Conservation (phyloP, 768 basidiomycete genomes). For the Coprinopsis sp. region DNA sequence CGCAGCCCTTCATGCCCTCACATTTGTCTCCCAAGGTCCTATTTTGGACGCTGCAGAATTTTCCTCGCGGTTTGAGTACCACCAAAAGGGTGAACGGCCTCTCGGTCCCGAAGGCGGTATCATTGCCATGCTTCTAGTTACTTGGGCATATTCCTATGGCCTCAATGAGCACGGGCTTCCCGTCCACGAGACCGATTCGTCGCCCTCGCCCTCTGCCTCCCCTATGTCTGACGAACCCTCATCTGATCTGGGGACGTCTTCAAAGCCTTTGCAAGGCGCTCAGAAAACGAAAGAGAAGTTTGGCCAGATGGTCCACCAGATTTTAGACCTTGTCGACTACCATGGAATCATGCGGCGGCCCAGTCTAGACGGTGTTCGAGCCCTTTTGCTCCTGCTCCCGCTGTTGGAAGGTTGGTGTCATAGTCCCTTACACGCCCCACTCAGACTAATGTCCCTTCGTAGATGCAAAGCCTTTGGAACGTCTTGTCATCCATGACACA, state of each 20-base stretch:
- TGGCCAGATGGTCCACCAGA: conserved; percentile 68
- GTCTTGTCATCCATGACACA: conserved; percentile 70
- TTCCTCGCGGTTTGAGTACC: conserved; percentile 63
- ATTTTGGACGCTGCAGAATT: conserved; percentile 82
- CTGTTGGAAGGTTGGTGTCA: conserved; percentile 71
- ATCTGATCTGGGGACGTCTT: conserved; percentile 19
- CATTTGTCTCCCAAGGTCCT: conserved; percentile 81
- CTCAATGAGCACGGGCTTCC: conserved; percentile 74
- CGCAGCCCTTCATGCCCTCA: conserved; percentile 1
- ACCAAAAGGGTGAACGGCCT: conserved; percentile 53
- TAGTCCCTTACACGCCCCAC: background rate
- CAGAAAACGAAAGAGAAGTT: conserved; percentile 47
- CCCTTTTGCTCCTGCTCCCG: conserved; percentile 73
- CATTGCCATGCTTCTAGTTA: conserved; percentile 73
- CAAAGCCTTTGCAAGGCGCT: conserved; percentile 27
- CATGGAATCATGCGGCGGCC: conserved; percentile 76
- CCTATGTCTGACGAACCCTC: conserved; percentile 5
- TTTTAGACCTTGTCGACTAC: conserved; percentile 76
- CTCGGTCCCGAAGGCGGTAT: conserved; percentile 74
- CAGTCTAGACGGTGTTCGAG: conserved; percentile 82
- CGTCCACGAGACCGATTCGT: conserved; percentile 20
- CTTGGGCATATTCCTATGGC: conserved; percentile 90
- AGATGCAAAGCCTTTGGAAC: conserved; percentile 46
- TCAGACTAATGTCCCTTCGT: conserved; percentile 4
- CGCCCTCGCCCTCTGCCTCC: conserved; percentile 13